Percentiles rank a stretch among this genome's conserved stretches.
phyloP scores from a whole-genome alignment of 2,329 filamentous ascomycete species.

The Davidsoniella neocaledoniae region DNA sequence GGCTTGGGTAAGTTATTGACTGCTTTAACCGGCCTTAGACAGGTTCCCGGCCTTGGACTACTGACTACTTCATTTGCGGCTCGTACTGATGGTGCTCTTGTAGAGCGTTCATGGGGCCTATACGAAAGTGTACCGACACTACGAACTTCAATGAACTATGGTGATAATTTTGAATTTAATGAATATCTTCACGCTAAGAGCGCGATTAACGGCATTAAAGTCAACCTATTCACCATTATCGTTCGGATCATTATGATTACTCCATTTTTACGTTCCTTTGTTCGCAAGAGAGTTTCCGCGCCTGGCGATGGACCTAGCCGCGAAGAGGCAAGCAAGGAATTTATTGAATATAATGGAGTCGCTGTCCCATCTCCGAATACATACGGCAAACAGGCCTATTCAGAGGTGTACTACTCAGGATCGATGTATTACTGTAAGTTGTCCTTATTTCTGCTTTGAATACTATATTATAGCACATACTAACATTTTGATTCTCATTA shows the following conservation, averaged over 20 bases:
- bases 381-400: constrained; percentile 33
- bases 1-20: neutral
- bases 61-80: constrained; percentile 35
- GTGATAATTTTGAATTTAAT: constrained; percentile 40
- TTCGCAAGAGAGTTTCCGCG: constrained; percentile 28
- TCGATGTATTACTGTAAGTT: constrained; percentile 47
- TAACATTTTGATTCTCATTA: constrained; percentile 17
- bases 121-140: constrained; percentile 28
- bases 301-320: constrained; percentile 38
- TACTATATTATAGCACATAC: constrained; percentile 8
- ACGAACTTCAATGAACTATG: constrained; percentile 32
- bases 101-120: constrained; percentile 48
- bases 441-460: neutral
- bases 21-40: constrained; percentile 31
- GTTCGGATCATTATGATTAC: constrained; percentile 28
- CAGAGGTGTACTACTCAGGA: constrained; percentile 31
- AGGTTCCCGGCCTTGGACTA: constrained; percentile 35
- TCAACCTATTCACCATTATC: constrained; percentile 32
- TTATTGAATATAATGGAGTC: constrained; percentile 46
- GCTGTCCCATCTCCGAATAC: constrained; percentile 22
- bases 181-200: constrained; percentile 37
- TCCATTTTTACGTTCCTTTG: constrained; percentile 28
- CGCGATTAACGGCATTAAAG: constrained; percentile 30
- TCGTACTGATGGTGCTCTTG: constrained; percentile 33
- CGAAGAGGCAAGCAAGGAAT: constrained; percentile 39